Percentiles rank a stretch among this genome's conserved stretches.
Evolutionary conservation across 176 grass and related monocot species (phyloP).

Genomic region (Avena sativa): DNA sequence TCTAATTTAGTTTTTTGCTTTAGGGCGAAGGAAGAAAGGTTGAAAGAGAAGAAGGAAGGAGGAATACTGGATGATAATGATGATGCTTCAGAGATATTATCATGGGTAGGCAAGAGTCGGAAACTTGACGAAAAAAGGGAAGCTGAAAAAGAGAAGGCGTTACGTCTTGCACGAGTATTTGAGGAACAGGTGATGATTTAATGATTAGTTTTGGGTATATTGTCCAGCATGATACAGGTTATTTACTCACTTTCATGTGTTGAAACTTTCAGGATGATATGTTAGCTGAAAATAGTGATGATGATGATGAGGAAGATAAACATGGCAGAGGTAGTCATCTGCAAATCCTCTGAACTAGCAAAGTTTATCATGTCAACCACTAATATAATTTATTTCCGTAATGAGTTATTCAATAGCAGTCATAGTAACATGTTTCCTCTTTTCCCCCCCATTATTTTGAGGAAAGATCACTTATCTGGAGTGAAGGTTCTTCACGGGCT

Average conservation of each 20-base stretch:
- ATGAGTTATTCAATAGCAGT: neutral
- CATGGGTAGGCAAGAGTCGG: conserved; percentile 87
- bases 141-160: conserved; percentile 81
- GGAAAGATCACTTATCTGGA: conserved; percentile 77
- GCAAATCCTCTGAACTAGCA: neutral
- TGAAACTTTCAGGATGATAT: conserved; percentile 75
- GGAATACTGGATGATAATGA: conserved; percentile 65
- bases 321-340: conserved; percentile 50
- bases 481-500: conserved; percentile 95
- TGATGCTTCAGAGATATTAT: conserved; percentile 69
- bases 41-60: conserved; percentile 74
- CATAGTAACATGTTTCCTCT: conserved; percentile 37
- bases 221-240: neutral
- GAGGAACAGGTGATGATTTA: conserved; percentile 75
- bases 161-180: conserved; percentile 73
- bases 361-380: neutral
- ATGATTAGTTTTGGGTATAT: conserved; percentile 20
- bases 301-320: conserved; percentile 53
- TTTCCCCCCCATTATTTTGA: neutral
- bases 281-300: conserved; percentile 69
- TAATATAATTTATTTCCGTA: neutral
- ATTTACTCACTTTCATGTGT: conserved; percentile 30
- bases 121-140: conserved; percentile 77
- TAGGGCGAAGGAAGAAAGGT: conserved; percentile 86
- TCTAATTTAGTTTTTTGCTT: conserved; percentile 65